Conservation (phyloP, 306 rosid genomes). For the Delonix regia region DNA sequence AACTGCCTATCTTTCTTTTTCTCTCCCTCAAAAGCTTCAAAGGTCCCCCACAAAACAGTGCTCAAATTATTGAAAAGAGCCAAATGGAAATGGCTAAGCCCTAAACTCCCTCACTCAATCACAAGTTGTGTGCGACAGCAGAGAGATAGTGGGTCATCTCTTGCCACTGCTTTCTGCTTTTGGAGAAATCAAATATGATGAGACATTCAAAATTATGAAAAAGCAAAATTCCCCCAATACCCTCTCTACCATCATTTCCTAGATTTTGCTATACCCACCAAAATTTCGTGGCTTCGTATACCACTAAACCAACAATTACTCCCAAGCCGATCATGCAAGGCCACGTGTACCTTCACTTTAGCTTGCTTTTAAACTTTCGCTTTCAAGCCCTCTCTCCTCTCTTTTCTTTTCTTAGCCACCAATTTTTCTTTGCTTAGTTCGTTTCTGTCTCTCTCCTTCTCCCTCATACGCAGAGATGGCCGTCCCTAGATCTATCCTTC, state of each 20-base stretch:
- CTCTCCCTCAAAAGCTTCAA: constrained; percentile 1
- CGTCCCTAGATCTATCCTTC: background rate
- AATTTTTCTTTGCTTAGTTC: constrained; percentile 32
- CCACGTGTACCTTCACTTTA: constrained; percentile 25
- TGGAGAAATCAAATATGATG: background rate
- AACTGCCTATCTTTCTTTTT: no score
- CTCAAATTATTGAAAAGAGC: constrained; percentile 21
- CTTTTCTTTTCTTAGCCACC: constrained; percentile 40
- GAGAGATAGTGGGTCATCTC: background rate
- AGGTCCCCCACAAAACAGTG: background rate
- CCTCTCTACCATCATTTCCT: background rate
- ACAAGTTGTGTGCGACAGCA: background rate
- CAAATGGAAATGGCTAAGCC: background rate
- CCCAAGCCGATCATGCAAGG: background rate
- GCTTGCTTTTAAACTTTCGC: background rate
- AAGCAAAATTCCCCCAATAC: background rate
- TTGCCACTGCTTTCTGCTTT: background rate
- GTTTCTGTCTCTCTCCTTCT: constrained; percentile 26
- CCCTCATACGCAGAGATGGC: background rate
- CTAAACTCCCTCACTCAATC: background rate
- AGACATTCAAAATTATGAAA: background rate
- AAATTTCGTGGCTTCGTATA: background rate
- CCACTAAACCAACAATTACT: background rate
- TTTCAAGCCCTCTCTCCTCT: background rate
- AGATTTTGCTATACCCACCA: background rate